These are phyloP conservation scores for Pistacia vera DNA, from an alignment of 345 rosid species.

Conservation along the genomic window DNA sequence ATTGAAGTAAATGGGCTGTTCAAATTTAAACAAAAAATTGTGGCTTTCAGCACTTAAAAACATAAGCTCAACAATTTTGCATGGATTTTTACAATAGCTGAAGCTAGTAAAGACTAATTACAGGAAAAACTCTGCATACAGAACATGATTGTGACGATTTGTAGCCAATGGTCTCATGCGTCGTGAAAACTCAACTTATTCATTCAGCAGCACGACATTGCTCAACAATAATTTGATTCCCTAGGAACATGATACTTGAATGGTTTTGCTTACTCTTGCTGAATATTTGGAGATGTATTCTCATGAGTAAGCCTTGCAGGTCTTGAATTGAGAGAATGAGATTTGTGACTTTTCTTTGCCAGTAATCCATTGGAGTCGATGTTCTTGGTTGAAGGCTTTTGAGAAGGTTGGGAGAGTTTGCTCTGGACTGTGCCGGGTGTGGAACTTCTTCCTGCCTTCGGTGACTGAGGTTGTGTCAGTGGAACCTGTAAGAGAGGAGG, in stretches of 20 bases:
- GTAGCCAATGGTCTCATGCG: neutral
- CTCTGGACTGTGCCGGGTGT: slow-evolving; percentile 19
- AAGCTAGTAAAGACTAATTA: slow-evolving; percentile 5
- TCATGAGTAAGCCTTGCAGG: slow-evolving; percentile 22
- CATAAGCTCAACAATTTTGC: neutral
- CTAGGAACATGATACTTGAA: neutral
- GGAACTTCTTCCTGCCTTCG: slow-evolving; percentile 25
- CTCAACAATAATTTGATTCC: neutral
- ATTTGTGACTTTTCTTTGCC: slow-evolving; percentile 29
- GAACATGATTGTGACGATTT: slow-evolving; percentile 15
- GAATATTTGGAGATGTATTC: slow-evolving; percentile 52
- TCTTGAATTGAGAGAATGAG: slow-evolving; percentile 26
- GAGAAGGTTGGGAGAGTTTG: slow-evolving; percentile 23
- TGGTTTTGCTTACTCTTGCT: slow-evolving; percentile 1
- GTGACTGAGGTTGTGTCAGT: slow-evolving; percentile 30
- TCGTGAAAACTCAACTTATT: neutral
- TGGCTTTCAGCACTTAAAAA: neutral
- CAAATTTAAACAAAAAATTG: too few relatives aligned
- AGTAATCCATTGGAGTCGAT: slow-evolving; percentile 21
- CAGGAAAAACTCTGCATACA: slow-evolving; percentile 19
- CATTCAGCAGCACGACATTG: neutral
- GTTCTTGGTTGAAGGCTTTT: slow-evolving; percentile 30
- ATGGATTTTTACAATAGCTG: slow-evolving; percentile 7
- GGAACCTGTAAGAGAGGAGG: slow-evolving; percentile 29
- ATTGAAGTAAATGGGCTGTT: neutral